Evolutionary conservation across 495 filamentous ascomycete species (phyloP).

Genomic region (Penicillium cataractarum): DNA sequence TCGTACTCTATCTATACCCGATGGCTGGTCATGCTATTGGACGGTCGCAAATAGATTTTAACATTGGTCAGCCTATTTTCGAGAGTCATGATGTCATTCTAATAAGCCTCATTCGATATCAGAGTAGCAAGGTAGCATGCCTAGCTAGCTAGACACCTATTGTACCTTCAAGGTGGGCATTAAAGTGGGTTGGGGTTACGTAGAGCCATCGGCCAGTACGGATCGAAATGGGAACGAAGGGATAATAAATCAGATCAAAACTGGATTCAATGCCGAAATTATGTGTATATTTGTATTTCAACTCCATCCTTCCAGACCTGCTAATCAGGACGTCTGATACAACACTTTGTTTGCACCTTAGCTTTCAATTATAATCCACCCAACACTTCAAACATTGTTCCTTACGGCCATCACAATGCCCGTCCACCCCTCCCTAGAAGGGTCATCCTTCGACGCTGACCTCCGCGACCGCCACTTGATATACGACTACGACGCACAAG

Average conservation of each 20-base stretch:
- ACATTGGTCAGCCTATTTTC: neutral
- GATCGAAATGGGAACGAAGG: neutral
- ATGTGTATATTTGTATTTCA: neutral
- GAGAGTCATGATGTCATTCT: neutral
- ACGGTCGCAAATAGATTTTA: neutral
- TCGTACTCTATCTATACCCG: neutral
- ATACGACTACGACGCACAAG: slow-evolving; percentile 43
- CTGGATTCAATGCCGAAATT: neutral
- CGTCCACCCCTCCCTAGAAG: slow-evolving; percentile 26
- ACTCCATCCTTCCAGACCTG: neutral
- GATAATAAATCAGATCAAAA: neutral
- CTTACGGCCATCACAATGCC: slow-evolving; percentile 27
- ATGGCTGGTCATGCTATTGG: neutral
- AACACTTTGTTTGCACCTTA: neutral
- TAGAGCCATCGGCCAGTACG: neutral
- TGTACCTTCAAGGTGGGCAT: neutral
- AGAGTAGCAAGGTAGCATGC: neutral
- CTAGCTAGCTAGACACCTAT: neutral
- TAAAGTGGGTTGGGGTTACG: neutral
- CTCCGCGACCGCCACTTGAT: slow-evolving; percentile 44
- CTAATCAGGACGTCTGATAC: neutral
- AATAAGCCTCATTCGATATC: neutral
- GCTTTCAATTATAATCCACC: neutral
- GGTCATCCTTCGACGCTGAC: slow-evolving; percentile 38
- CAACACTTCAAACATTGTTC: neutral